Evolutionary conservation across 2,329 filamentous ascomycete genomes (phyloP), one percentile per base, ranked within the genome.

Genomic region (Corniculantispora saksenae): DNA sequence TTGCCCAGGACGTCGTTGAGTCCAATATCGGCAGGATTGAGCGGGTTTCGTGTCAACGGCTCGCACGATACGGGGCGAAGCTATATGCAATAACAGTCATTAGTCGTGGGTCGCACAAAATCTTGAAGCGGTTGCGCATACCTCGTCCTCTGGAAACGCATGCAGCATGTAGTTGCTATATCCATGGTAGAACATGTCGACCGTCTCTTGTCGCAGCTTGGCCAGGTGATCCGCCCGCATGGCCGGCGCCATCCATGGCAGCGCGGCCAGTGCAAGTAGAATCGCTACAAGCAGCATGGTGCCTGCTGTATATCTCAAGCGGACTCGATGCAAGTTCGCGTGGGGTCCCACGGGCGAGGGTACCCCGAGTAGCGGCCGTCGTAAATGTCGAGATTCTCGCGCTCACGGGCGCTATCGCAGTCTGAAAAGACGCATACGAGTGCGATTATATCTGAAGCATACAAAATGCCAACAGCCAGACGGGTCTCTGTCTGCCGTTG

Each of bases 1-100:
- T 99, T 98, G 5, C 95, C 95, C 51, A 99, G 85, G 17, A 96
- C 94, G 77, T 99, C 95, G 80, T 98, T 98, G 67, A 97, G 83
- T 71, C 93, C 94, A 70, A 95, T 87, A 73, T 96, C 91, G 65
- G 85, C 85, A 1, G 92, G 90, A 74, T 97, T 91, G 56, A 88
- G 82, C 71, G 86, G 86, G 80, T 97, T 94, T 77, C 95, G 90
- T 48, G 91, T 93, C 72, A 98, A 83, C 7, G 95, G 93, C 19
- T 82, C 82, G 78, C 95, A 99, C 29, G 92, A 89, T 23, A 99
- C 81, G 10, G 95, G 95, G 54, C 92, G 91, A 65, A 99, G 82
- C 86, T 94, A 70, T 65, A 15, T 19, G 67, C 63, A 53, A 23
- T 47, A 59, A 60, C 66, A 27, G 1, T 29, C 0, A 51, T 69